Conservation (phyloP, 139 green algal species). For the Ettlia oleoabundans region DNA sequence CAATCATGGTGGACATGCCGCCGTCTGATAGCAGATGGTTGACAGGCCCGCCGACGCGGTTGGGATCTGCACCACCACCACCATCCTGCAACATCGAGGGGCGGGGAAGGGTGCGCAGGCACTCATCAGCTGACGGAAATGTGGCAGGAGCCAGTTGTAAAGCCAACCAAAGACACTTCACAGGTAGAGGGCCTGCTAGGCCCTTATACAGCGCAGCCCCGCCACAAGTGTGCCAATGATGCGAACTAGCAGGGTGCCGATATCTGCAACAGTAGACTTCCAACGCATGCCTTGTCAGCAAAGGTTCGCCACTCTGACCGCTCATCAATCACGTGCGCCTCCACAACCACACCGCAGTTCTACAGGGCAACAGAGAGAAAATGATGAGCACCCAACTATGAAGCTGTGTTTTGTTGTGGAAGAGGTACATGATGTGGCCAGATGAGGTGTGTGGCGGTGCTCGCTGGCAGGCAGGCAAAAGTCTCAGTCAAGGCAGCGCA, state of each 20-base stretch:
- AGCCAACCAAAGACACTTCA: background rate
- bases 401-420: too few species aligned
- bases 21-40: conserved; percentile 86
- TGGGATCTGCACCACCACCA: conserved; percentile 70
- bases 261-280: background rate
- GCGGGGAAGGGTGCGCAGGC: background rate
- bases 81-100: conserved; percentile 69
- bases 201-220: too few species aligned
- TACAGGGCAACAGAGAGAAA: conserved; percentile 44
- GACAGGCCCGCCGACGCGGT: conserved; percentile 82
- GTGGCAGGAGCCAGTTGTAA: background rate
- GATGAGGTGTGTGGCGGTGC: too few species aligned
- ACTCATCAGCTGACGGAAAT: too few species aligned
- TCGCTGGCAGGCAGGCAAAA: too few species aligned
- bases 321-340: conserved; percentile 93
- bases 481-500: background rate
- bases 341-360: conserved; percentile 87
- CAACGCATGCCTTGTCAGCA: conserved; percentile 75
- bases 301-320: conserved; percentile 97
- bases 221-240: too few species aligned
- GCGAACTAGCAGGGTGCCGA: too few species aligned
- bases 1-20: conserved; percentile 86
- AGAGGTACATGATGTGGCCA: too few species aligned
- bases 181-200: background rate
- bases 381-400: too few species aligned